These are phyloP conservation scores for Knufia fluminis DNA, from an alignment of 2,329 filamentous ascomycete genomes.

Conservation along the genomic window DNA sequence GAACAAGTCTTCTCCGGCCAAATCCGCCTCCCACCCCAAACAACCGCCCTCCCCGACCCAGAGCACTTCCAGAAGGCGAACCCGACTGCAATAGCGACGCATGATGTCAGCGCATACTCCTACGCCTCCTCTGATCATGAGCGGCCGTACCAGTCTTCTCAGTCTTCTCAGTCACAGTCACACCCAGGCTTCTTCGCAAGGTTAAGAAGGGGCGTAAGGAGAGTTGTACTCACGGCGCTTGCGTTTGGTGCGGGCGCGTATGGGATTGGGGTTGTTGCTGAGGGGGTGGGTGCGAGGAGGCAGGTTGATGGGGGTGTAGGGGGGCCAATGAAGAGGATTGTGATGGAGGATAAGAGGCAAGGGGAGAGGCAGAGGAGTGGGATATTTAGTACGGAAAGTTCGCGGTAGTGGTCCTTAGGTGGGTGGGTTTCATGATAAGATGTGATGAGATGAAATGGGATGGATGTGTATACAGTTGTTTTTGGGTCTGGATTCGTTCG, in stretches of 20 bases:
- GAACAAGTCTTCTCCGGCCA: slow-evolving; percentile 22
- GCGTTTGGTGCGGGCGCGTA: slow-evolving; percentile 17
- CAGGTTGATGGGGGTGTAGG: slow-evolving; percentile 15
- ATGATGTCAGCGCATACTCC: neutral
- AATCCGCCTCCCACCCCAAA: slow-evolving; percentile 5
- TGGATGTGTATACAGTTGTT: neutral
- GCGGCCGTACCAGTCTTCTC: neutral
- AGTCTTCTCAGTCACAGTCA: neutral
- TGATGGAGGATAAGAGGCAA: slow-evolving; percentile 11
- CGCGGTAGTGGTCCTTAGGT: neutral
- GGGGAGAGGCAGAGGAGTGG: slow-evolving; percentile 15
- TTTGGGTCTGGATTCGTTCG: neutral
- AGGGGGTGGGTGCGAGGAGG: slow-evolving; percentile 17
- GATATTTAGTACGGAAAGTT: slow-evolving; percentile 22
- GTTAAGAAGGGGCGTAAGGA: slow-evolving; percentile 10
- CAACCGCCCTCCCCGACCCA: slow-evolving; percentile 4
- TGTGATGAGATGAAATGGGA: neutral
- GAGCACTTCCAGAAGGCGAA: slow-evolving; percentile 7
- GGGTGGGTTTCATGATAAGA: neutral
- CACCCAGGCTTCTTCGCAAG: slow-evolving; percentile 6
- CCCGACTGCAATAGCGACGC: too few species aligned
- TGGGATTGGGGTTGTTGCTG: slow-evolving; percentile 18
- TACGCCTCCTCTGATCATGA: neutral
- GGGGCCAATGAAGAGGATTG: slow-evolving; percentile 21
- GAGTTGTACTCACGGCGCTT: slow-evolving; percentile 12